These are phyloP conservation scores for Colletotrichum orbiculare DNA, from an alignment of 2,329 filamentous ascomycete species.

Conservation along the genomic window DNA sequence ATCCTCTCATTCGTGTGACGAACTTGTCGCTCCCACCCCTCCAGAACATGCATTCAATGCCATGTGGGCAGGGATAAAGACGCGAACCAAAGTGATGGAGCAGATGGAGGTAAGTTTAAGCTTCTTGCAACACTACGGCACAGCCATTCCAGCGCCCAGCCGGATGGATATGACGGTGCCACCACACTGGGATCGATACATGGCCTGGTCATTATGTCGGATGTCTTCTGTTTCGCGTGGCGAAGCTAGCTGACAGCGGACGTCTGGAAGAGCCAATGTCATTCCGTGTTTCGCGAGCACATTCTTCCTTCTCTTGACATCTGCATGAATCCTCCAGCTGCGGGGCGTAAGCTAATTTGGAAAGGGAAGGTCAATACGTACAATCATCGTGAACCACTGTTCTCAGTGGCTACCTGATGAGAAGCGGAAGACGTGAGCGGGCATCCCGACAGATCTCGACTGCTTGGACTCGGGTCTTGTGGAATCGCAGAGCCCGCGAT, in stretches of 20 bases:
- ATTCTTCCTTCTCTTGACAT: neutral
- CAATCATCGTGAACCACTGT: neutral
- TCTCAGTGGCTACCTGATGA: conserved; percentile 1
- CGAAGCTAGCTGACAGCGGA: neutral
- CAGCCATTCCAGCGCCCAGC: neutral
- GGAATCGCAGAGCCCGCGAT: neutral
- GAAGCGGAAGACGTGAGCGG: neutral
- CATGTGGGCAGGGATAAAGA: neutral
- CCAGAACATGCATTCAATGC: conserved; percentile 1
- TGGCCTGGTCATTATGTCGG: neutral
- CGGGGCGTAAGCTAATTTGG: conserved; percentile 21
- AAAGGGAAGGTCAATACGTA: conserved; percentile 22
- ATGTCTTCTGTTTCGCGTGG: no score
- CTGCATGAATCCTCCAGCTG: conserved; percentile 18
- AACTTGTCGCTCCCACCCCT: neutral
- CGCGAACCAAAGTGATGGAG: neutral
- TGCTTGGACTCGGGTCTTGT: neutral
- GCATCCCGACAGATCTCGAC: conserved; percentile 4
- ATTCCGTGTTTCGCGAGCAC: neutral
- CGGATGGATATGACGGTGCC: neutral
- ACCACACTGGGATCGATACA: neutral
- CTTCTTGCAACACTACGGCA: neutral
- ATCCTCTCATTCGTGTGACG: neutral
- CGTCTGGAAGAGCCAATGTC: neutral
- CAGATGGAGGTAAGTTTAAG: neutral